Conservation (phyloP, 1,284 basidiomycete genomes). For the Tremellales sp. region DNA sequence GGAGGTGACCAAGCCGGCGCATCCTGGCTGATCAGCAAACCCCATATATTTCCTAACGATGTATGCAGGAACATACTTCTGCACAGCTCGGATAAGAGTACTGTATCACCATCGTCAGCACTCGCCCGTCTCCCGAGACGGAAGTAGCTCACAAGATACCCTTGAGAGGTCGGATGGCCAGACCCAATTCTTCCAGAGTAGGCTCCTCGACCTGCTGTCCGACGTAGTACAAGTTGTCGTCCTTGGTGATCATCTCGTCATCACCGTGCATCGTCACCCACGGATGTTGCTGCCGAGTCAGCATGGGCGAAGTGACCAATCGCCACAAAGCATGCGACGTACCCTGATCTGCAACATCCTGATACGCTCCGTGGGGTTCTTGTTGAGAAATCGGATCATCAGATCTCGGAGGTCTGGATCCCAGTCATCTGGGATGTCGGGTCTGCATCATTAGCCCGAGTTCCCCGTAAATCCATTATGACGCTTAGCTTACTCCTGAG, state of each 20-base stretch:
- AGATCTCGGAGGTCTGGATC: constrained; percentile 39
- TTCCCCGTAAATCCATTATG: too few species aligned
- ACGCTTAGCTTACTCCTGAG: constrained; percentile 44
- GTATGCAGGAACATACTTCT: constrained; percentile 32
- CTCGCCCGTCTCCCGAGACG: neutral
- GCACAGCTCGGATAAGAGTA: constrained; percentile 46
- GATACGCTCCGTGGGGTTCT: constrained; percentile 44
- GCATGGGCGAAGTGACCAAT: neutral
- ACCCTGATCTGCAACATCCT: constrained; percentile 45
- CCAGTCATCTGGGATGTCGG: constrained; percentile 44
- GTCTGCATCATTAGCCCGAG: constrained; percentile 20
- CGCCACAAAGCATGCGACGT: too few species aligned
- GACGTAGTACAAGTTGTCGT: constrained; percentile 47
- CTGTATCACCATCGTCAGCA: constrained; percentile 21
- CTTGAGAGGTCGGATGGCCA: constrained; percentile 42
- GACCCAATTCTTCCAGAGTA: constrained; percentile 46
- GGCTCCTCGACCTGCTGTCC: constrained; percentile 49
- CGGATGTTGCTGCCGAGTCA: constrained; percentile 37
- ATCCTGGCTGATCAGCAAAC: constrained; percentile 19
- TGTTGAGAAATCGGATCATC: constrained; percentile 45
- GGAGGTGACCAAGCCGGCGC: constrained; percentile 22
- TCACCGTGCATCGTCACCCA: constrained; percentile 48
- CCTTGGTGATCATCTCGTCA: constrained; percentile 44
- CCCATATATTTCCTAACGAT: too few species aligned
- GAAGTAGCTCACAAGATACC: constrained; percentile 39